phyloP scores from a whole-genome alignment of 371 early-diverging fungal species.

The Chytridium lagenaria region DNA sequence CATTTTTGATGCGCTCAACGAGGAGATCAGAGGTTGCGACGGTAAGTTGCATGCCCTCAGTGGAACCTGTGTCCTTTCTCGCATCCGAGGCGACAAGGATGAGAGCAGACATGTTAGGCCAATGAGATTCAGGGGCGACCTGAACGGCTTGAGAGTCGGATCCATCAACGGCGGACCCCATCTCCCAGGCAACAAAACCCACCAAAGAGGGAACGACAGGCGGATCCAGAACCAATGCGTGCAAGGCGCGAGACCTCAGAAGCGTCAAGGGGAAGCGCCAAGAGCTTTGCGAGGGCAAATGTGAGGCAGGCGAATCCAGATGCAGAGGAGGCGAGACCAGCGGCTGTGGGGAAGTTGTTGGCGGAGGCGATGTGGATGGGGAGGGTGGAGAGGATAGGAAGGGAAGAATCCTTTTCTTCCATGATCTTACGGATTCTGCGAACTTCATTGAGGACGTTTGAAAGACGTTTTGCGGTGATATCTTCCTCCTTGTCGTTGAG shows the following conservation, averaged over 20 bases:
- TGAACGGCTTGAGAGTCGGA: constrained; percentile 89
- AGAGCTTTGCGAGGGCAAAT: constrained; percentile 81
- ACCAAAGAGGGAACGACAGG: constrained; percentile 96
- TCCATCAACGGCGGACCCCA: constrained; percentile 75
- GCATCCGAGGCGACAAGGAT: constrained; percentile 92
- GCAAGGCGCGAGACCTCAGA: constrained; percentile 91
- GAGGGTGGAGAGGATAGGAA: constrained; percentile 45
- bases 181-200: constrained; percentile 98
- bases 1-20: constrained; percentile 76
- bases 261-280: constrained; percentile 60
- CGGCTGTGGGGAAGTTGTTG: constrained; percentile 99
- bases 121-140: constrained; percentile 88
- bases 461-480: constrained; percentile 79
- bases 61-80: constrained; percentile 90
- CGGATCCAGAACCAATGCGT: constrained; percentile 95
- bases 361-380: constrained; percentile 84
- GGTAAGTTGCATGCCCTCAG: constrained; percentile 97
- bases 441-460: constrained; percentile 82
- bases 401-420: constrained; percentile 47
- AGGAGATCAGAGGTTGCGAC: constrained; percentile 90
- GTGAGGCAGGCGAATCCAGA: constrained; percentile 96
- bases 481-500: constrained; percentile 92
- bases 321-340: constrained; percentile 99
- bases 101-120: constrained; percentile 95
- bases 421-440: constrained; percentile 69